Base-by-base conservation (phyloP, 257 asterid genomes). In the Solanum peruvianum region DNA sequence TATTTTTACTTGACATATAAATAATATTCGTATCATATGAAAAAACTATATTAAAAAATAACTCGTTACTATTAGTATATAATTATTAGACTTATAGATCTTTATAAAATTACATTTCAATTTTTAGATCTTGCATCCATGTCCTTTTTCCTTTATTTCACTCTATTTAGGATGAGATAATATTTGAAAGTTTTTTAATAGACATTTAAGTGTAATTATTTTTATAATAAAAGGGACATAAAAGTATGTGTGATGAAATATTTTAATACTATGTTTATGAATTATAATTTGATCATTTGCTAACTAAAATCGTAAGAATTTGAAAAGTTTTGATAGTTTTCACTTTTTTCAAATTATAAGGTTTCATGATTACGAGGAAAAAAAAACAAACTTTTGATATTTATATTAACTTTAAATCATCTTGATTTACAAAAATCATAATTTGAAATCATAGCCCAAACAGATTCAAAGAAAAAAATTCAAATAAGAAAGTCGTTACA, bases 321-420 rank as follows among this genome's bases (percentile, higher is more conserved):
- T 4, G 7, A 0, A 5, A 62, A 10, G 31, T 62, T 62, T 10
- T 62, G 11, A 23, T n/a, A 2, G 16, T 15, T 15, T 49, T 49
- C 3, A 49, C 0, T 15, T 49, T 15, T 2, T 8, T 1, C 15
- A n/a, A 62, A 62, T n/a, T 62, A 7, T 23, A 25, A 62, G 70
- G 3, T 0, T 62, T n/a, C 6, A 62, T 62, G 15, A 11, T 62
- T 10, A 23, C 16, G 23, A 8, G 13, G 7, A 0, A 0, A 23
- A 58, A 58, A 10, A 21, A 10, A n/a, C n/a, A 0, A 62, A 4
- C 7, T 23, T n/a, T 0, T 23, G 15, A 60, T 4, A 62, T 10
- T 23, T n/a, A 1, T 9, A 62, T 23, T 23, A 23, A 62, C 3
- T 62, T 62, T 3, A 60, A 60, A 60, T 60, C 6, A 21, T 1